Percentiles rank a stretch among this genome's conserved stretches.
These are phyloP conservation scores for Lagenidium giganteum DNA, from an alignment of 352 stramenopile genomes.

Conservation along the genomic window DNA sequence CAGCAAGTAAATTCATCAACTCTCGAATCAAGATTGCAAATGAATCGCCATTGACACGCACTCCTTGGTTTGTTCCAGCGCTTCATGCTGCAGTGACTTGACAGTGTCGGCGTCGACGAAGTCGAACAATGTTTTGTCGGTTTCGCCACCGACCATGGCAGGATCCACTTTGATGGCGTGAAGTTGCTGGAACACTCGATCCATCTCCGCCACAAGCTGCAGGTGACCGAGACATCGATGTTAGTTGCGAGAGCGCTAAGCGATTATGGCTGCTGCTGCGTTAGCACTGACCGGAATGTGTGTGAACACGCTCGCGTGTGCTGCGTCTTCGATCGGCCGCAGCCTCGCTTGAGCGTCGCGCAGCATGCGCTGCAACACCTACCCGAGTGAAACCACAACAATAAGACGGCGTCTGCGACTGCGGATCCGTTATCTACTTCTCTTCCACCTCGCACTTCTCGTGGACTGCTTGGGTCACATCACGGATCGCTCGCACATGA, in stretches of 20 bases:
- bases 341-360: slow-evolving; percentile 58
- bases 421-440: neutral
- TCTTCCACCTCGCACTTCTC: slow-evolving; percentile 60
- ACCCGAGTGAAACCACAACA: too few relatives aligned
- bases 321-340: slow-evolving; percentile 27
- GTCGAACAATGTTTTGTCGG: slow-evolving; percentile 76
- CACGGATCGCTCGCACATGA: slow-evolving; percentile 38
- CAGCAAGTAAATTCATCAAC: neutral
- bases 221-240: too few relatives aligned
- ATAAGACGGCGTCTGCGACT: neutral
- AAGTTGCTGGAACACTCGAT: slow-evolving; percentile 68
- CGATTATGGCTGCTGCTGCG: too few relatives aligned
- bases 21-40: neutral
- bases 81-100: slow-evolving; percentile 69
- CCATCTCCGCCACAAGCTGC: slow-evolving; percentile 73
- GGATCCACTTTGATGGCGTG: slow-evolving; percentile 43
- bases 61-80: slow-evolving; percentile 66
- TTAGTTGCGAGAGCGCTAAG: too few relatives aligned
- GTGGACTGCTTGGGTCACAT: slow-evolving; percentile 58
- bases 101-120: slow-evolving; percentile 82
- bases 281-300: slow-evolving; percentile 35
- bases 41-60: slow-evolving; percentile 9
- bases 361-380: slow-evolving; percentile 68
- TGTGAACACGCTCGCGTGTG: slow-evolving; percentile 48
- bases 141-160: slow-evolving; percentile 42